A percentile compares a stretch with the other conserved stretches of the same genome.
phyloP scores from a whole-genome alignment of 73 alveolate species.

The Effrenium voratum region DNA sequence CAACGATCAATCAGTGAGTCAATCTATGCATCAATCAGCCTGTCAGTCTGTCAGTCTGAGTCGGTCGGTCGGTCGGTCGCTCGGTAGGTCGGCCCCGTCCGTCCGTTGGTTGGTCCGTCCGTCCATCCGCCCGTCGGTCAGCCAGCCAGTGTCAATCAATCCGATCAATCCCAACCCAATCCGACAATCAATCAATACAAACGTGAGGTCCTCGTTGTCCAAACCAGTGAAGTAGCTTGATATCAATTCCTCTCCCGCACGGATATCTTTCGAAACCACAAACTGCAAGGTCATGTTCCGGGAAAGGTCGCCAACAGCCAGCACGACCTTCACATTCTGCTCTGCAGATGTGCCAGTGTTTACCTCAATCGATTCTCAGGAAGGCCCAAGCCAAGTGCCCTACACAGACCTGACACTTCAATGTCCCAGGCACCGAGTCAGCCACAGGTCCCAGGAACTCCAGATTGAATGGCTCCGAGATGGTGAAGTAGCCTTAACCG shows the following conservation, averaged over 20 bases:
- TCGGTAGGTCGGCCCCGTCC: no score
- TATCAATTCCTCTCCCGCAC: conserved; percentile 58
- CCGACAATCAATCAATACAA: not conserved
- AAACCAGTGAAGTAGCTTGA: conserved; percentile 68
- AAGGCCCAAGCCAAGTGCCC: not conserved
- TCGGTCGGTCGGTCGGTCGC: no score
- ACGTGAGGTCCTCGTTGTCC: conserved; percentile 65
- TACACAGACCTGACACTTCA: not conserved
- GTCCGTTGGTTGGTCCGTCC: no score
- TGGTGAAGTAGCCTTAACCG: conserved; percentile 16
- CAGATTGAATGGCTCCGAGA: conserved; percentile 57
- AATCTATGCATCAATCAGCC: no score
- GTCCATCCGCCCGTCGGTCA: not conserved
- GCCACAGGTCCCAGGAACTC: conserved; percentile 79
- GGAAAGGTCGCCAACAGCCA: not conserved
- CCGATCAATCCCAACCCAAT: not conserved
- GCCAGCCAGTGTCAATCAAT: not conserved
- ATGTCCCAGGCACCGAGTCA: conserved; percentile 32
- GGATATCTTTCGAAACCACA: not conserved
- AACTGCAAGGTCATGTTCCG: conserved; percentile 10
- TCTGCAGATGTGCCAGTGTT: conserved; percentile 65
- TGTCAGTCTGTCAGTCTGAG: no score
- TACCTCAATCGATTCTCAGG: not conserved
- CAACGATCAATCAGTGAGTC: no score
- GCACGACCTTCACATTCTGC: conserved; percentile 54